phyloP scores from a whole-genome alignment of 352 stramenopile genomes.

The Globisporangium cederbergense region DNA sequence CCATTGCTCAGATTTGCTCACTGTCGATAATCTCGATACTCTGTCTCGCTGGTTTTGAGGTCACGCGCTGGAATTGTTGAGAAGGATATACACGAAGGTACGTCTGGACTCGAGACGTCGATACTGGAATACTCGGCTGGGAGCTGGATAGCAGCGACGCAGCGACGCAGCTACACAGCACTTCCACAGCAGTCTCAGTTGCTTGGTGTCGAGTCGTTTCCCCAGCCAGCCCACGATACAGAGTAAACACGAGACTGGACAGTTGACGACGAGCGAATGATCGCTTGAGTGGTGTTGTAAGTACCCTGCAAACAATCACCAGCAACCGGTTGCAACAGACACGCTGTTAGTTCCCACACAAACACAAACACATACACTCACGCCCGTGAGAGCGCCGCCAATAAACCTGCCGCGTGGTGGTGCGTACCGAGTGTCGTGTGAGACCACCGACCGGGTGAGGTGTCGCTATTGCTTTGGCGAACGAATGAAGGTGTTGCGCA shows the following conservation, averaged over 20 bases:
- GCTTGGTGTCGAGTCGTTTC: background rate
- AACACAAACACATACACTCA: background rate
- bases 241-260: background rate
- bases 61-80: background rate
- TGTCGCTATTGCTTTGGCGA: constrained; percentile 6
- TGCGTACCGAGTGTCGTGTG: constrained; percentile 3
- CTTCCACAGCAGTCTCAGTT: background rate
- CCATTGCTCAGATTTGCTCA: constrained; percentile 6
- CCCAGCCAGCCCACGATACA: background rate
- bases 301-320: background rate
- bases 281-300: constrained; percentile 1
- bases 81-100: constrained; percentile 3
- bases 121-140: background rate
- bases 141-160: background rate
- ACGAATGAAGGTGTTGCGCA: constrained; percentile 6
- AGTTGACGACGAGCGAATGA: background rate
- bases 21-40: constrained; percentile 1
- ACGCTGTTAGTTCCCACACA: background rate
- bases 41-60: background rate
- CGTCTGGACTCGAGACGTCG: background rate
- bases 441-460: constrained; percentile 2
- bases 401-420: background rate
- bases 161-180: no score
- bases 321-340: background rate
- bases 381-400: background rate